Conservation (phyloP, 2,329 filamentous ascomycete genomes). For the Nigrospora osmanthi region DNA sequence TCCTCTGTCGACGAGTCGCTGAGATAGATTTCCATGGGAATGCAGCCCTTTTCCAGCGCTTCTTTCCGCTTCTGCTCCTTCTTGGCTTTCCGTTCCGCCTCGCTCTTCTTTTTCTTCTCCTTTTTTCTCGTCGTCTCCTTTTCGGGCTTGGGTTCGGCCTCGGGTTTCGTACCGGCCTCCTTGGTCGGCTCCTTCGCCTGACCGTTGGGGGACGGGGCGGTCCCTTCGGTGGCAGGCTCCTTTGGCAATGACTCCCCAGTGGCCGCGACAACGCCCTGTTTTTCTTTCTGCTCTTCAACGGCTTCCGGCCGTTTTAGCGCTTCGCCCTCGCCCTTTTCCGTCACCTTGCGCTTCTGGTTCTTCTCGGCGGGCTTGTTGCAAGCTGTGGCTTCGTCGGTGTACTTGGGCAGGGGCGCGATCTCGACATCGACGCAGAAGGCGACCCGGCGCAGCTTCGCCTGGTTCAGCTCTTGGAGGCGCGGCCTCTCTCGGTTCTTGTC, state of each 20-base stretch:
- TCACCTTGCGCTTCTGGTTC: slow-evolving; percentile 54
- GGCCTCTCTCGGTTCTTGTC: slow-evolving; percentile 75
- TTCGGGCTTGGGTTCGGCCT: slow-evolving; percentile 20
- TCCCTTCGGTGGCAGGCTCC: slow-evolving; percentile 22
- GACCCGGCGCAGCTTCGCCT: slow-evolving; percentile 75
- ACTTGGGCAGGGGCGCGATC: slow-evolving; percentile 80
- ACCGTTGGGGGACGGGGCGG: not conserved
- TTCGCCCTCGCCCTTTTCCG: slow-evolving; percentile 66
- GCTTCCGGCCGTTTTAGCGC: slow-evolving; percentile 61
- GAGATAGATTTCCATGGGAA: slow-evolving; percentile 75
- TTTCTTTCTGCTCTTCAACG: slow-evolving; percentile 50
- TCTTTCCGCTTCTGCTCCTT: slow-evolving; percentile 82
- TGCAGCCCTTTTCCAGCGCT: slow-evolving; percentile 78
- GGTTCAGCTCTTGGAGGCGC: slow-evolving; percentile 68
- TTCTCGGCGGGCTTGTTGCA: slow-evolving; percentile 42
- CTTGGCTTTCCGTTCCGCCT: slow-evolving; percentile 84
- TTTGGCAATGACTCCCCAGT: slow-evolving; percentile 30
- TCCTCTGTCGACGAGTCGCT: slow-evolving; percentile 47
- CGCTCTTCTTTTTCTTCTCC: slow-evolving; percentile 93
- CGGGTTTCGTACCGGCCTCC: slow-evolving; percentile 18
- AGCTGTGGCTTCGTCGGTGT: slow-evolving; percentile 53
- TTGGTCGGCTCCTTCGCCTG: not conserved
- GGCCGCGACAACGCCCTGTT: slow-evolving; percentile 32
- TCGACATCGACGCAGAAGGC: slow-evolving; percentile 97
- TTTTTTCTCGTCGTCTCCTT: slow-evolving; percentile 63